Evolutionary conservation across 2,329 filamentous ascomycete species (phyloP).

Genomic region (Periconia sp.): DNA sequence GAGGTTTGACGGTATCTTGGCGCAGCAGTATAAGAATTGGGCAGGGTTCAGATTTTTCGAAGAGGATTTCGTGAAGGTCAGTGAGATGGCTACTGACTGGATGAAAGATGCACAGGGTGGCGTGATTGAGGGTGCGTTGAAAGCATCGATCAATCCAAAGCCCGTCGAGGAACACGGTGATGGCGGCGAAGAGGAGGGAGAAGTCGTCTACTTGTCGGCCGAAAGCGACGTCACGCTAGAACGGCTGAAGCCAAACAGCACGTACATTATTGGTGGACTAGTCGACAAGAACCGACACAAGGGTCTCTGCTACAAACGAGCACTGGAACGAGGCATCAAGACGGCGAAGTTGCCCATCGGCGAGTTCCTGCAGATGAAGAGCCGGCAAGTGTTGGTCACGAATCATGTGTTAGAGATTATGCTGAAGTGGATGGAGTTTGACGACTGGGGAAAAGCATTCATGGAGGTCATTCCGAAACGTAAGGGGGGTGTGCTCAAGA

Average conservation of each 20-base stretch:
- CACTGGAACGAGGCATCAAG: constrained; percentile 74
- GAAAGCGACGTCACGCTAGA: constrained; percentile 88
- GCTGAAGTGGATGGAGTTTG: constrained; percentile 86
- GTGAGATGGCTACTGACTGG: constrained; percentile 66
- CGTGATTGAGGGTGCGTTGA: constrained; percentile 65
- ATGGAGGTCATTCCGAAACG: constrained; percentile 85
- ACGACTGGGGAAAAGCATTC: constrained; percentile 92
- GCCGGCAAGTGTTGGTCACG: constrained; percentile 83
- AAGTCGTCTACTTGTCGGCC: constrained; percentile 87
- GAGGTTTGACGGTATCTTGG: constrained; percentile 78
- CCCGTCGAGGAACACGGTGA: constrained; percentile 5
- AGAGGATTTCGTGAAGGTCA: constrained; percentile 75
- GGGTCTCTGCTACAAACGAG: constrained; percentile 86
- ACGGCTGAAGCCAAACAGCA: constrained; percentile 83
- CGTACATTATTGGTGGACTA: constrained; percentile 90
- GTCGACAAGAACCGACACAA: constrained; percentile 98
- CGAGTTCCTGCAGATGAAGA: constrained; percentile 92
- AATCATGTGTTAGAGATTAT: constrained; percentile 98
- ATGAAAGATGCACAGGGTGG: constrained; percentile 70
- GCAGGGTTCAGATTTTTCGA: constrained; percentile 76
- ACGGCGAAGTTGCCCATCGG: constrained; percentile 94
- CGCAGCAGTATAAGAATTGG: constrained; percentile 77
- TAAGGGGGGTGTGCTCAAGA: constrained; percentile 77
- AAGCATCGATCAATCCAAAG: constrained; percentile 17
- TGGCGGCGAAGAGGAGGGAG: constrained; percentile 47